Base-by-base conservation (phyloP, 2,329 filamentous ascomycete species). In the Escovopsis sp. region DNA sequence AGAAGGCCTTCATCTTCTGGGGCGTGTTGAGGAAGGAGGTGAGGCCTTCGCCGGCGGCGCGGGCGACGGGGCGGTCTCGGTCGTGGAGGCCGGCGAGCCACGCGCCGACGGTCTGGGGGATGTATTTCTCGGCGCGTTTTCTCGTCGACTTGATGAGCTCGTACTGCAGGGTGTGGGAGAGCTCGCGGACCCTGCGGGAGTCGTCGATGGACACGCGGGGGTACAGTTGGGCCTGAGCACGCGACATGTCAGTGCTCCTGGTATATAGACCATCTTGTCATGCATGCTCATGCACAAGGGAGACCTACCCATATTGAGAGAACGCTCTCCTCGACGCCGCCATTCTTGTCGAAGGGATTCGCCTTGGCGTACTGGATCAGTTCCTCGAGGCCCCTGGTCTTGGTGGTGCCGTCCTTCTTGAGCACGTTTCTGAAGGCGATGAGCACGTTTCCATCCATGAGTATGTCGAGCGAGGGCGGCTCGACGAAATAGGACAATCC, bases 61-160 rank as follows among this genome's bases (percentile, higher is more conserved):
- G 74, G 7, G 80, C 68, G 12, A 86, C 85, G 14, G 68, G 68
- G 37, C 76, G 75, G 51, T 98, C 88, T 44, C 73, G 79, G 54
- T 98, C 90, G 51, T 86, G 93, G 2, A 80, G 71, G 1, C 88
- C 90, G 7, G 83, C 81, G 11, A 96, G 68, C 90, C 92, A 98
- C n/a, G 84, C 70, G 9, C 81, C 86, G 31, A 92, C 76, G 26
- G 92, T 66, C 40, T 71, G 76, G 11, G 84, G 76, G 41, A 98
- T 67, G 46, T 79, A 69, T 43, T 73, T 82, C 42, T 84, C 85
- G 60, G 94, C 83, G 41, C 86, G 75, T 63, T 90, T 93, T 33
- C 85, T 80, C 5, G 69, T 67, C 4, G 70, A 72, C 44, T 67
- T 68, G 48, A 76, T 58, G 11, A 78, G 57, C 44, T 70, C 67